Percentiles rank a stretch among this genome's conserved stretches.
Conservation (phyloP, 202 grass and related monocot genomes). For the Hordeum pubiflorum region DNA sequence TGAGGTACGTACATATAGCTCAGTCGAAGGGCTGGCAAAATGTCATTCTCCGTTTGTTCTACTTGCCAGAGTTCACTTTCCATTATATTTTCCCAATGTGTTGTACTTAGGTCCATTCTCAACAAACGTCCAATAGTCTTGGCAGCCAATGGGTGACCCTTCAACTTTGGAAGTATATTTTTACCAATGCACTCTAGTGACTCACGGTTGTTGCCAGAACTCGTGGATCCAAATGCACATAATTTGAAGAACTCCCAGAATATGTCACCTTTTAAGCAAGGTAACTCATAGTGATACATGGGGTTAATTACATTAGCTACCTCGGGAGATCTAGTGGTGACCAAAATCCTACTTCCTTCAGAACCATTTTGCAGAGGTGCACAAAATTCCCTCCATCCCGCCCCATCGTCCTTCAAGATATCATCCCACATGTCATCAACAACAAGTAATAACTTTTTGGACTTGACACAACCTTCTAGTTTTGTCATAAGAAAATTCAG, state of each 20-base stretch:
- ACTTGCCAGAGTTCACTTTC: not conserved
- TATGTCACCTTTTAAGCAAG: too few species aligned
- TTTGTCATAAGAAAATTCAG: too few species aligned
- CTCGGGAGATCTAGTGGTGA: too few species aligned
- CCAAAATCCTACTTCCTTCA: too few species aligned
- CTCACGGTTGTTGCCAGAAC: not conserved
- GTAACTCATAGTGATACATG: too few species aligned
- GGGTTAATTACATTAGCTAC: too few species aligned
- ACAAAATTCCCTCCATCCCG: too few species aligned
- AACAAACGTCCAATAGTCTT: not conserved
- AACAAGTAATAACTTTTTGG: too few species aligned
- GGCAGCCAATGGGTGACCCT: not conserved
- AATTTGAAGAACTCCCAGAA: not conserved
- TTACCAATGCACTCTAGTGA: not conserved
- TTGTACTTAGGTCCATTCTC: not conserved
- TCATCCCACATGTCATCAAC: too few species aligned
- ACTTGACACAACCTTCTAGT: too few species aligned
- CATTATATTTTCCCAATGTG: not conserved
- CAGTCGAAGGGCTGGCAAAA: not conserved
- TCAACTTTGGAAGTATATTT: not conserved
- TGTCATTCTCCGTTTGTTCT: not conserved
- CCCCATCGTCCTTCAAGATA: too few species aligned
- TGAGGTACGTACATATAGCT: not conserved
- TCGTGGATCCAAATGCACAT: not conserved
- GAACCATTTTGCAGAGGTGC: too few species aligned